Evolutionary conservation across 2,329 filamentous ascomycete genomes (phyloP), one percentile per base, ranked within the genome.

Genomic region (Cytospora chrysosperma): DNA sequence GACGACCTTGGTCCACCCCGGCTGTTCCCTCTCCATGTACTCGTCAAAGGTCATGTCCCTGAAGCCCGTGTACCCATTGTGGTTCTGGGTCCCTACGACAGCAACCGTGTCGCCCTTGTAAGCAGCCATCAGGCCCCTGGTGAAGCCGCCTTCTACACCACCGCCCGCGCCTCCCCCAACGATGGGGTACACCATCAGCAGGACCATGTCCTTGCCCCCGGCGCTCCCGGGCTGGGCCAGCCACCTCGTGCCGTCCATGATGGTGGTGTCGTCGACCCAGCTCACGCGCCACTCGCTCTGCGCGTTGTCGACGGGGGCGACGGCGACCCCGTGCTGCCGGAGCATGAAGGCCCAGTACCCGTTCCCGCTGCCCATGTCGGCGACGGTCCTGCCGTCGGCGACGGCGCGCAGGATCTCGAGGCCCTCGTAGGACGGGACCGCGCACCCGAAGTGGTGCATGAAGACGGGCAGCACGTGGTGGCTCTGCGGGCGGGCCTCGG

Each of bases 371-470:
- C 88, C 90, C 47, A 92, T 75, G 68, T 92, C 89, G 12, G 88
- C 77, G 9, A 92, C 78, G 15, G 79, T 73, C 7, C 82, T 77
- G 3, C 79, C 79, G 1, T 79, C 80, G 7, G 84, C 80, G 2
- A 90, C 72, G 55, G 82, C 77, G 40, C 81, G 81, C 34, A 92
- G 80, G 26, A 89, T 77, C 66, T 82, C 78, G 15, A 93, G 76
- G 1, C 84, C 80, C 69, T 91, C 88, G 73, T 89, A 88, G 12
- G 83, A 85, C 0, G 90, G 90, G 24, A 86, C 86, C 1, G 85
- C 84, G 75, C 89, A 93, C 57, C 89, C 89, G 73, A 92, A 92
- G 74, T 93, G 89, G 75, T 92, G 89, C 81, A 92, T 92, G 61
- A 92, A 80, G 21, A 92, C 79, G 2, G 89, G 89, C 10, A 92